Evolutionary conservation across 2,329 filamentous ascomycete genomes (phyloP).

Genomic region (Colletotrichum tropicale): DNA sequence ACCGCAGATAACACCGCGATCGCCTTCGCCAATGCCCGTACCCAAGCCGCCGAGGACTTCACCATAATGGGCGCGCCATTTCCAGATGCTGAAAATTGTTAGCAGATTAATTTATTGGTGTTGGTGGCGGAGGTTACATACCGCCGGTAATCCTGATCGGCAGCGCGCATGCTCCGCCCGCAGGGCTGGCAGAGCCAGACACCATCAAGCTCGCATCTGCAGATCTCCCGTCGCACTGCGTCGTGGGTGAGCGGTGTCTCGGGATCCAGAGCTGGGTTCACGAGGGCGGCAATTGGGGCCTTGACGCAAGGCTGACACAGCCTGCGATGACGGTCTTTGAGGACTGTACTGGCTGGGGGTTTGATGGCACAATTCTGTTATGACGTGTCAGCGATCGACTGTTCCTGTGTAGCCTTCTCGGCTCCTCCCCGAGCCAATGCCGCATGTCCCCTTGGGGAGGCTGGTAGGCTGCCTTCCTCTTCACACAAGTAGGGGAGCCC

Average conservation of each 20-base stretch:
- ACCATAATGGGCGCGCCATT: constrained; percentile 85
- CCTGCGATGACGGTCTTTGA: constrained; percentile 79
- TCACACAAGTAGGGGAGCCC: neutral
- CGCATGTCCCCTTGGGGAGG: neutral
- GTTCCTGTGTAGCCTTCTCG: neutral
- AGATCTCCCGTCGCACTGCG: constrained; percentile 60
- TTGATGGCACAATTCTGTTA: constrained; percentile 88
- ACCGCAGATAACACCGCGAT: constrained; percentile 87
- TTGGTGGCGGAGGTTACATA: constrained; percentile 34
- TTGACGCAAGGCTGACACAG: constrained; percentile 79
- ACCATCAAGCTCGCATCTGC: constrained; percentile 56
- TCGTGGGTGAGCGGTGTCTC: constrained; percentile 54
- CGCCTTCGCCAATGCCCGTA: constrained; percentile 86
- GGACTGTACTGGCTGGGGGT: constrained; percentile 68
- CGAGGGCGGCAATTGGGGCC: constrained; percentile 67
- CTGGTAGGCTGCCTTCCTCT: neutral
- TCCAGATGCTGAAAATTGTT: constrained; percentile 69
- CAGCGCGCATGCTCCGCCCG: constrained; percentile 69
- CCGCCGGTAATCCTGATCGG: constrained; percentile 64
- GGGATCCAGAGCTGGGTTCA: constrained; percentile 48
- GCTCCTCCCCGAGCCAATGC: constrained; percentile 3
- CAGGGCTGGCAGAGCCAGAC: constrained; percentile 90
- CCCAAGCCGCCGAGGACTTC: constrained; percentile 81
- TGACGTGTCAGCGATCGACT: constrained; percentile 8
- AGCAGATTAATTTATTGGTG: neutral